Base-by-base conservation (phyloP, 1,284 basidiomycete species). In the Trametes pubescens region DNA sequence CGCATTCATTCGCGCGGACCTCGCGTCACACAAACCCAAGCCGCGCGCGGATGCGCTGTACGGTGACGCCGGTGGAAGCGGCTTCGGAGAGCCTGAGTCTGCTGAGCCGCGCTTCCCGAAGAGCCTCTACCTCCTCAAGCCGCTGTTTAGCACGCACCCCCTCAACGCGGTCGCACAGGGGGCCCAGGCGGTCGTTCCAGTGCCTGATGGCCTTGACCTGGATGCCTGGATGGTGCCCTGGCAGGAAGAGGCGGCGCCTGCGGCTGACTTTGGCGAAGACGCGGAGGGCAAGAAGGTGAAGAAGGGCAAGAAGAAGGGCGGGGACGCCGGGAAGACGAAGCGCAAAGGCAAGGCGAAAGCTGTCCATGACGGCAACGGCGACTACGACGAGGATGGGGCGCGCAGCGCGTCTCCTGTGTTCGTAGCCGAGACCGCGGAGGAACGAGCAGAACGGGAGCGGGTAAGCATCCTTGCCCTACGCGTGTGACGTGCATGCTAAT, bases 191-290 rank as follows among this genome's bases (percentile, higher is more conserved):
- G 89, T 88, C 61, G 91, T 99, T 0, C 85, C 87, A 1, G 70
- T 94, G 3, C 98, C 97, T 0, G 89, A 93, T 2, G 94, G 90
- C 1, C 79, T 99, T 22, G 89, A 99, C 75, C 83, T 99, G 4
- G 92, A 97, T 66, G 77, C 81, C 0, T 95, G 93, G 86, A 91
- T 98, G 64, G 87, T 95, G 7, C 85, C 90, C 1, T 59, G 59
- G 44, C 60, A 47, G 38, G 65, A 61, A 32, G 67, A 68, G 59
- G 38, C 64, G 22, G 86, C 86, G 6, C 86, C 86, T 38, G 67
- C 71, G 21, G 59, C 69, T 4, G 73, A 77, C 47, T 67, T 76
- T 16, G 73, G 76, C 57, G 76, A 72, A 37, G 70, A 51, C 57
- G 35, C 51, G 22, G 73, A 70, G 26, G 73, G 71, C 70, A 82